Conservation (phyloP, 495 filamentous ascomycete genomes). For the Terfezia boudieri region DNA sequence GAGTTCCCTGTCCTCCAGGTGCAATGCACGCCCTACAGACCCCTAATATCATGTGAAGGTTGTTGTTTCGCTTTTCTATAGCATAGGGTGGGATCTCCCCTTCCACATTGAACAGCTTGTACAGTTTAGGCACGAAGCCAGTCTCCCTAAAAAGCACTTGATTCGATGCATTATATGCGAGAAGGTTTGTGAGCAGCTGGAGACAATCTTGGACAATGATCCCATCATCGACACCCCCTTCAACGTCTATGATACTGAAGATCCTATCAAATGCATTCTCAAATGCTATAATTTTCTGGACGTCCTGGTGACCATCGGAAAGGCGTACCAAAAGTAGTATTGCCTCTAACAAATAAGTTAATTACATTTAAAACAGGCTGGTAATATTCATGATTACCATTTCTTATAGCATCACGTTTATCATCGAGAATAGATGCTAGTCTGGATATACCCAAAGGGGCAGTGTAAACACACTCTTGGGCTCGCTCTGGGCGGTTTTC, state of each 20-base stretch:
- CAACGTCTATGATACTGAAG: constrained; percentile 56
- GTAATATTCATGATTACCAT: constrained; percentile 32
- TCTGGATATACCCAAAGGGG: constrained; percentile 68
- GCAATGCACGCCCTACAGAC: constrained; percentile 71
- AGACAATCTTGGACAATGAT: constrained; percentile 88
- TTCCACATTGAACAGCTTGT: constrained; percentile 38
- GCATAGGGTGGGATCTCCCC: constrained; percentile 49
- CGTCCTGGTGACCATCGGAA: constrained; percentile 47
- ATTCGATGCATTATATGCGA: constrained; percentile 76
- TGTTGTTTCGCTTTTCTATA: constrained; percentile 60
- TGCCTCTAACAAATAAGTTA: constrained; percentile 32
- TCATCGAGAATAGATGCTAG: constrained; percentile 71
- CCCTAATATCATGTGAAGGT: constrained; percentile 72
- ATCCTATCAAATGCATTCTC: constrained; percentile 79
- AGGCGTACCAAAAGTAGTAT: constrained; percentile 46
- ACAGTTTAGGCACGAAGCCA: constrained; percentile 54
- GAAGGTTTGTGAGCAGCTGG: constrained; percentile 72
- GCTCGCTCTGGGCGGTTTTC: constrained; percentile 75
- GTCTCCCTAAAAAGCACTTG: constrained; percentile 88
- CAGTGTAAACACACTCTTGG: constrained; percentile 83
- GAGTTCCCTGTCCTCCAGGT: constrained; percentile 53
- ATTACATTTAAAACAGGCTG: constrained; percentile 1
- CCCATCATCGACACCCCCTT: constrained; percentile 64
- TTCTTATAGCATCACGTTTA: constrained; percentile 65
- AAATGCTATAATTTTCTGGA: constrained; percentile 87